Percentiles rank a stretch among this genome's conserved stretches.
These are phyloP conservation scores for Phytophthora syringae DNA, from an alignment of 352 stramenopile species.

Conservation along the genomic window DNA sequence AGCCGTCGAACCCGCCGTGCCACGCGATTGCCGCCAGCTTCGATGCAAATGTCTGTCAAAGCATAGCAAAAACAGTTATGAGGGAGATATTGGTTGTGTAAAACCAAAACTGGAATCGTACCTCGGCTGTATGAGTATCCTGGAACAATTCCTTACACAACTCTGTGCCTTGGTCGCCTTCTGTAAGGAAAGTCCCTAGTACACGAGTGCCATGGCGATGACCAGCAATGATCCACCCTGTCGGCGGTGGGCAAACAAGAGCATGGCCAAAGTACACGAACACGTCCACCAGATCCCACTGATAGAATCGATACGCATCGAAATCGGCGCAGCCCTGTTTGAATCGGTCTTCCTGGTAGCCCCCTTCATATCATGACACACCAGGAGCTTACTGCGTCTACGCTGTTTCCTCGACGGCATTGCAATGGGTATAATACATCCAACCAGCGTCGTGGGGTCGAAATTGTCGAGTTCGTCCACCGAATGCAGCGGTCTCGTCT, in stretches of 20 bases:
- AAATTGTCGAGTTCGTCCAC: constrained; percentile 42
- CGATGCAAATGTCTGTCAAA: constrained; percentile 34
- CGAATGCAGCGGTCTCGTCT: constrained; percentile 39
- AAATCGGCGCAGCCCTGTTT: constrained; percentile 45
- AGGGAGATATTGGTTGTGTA: background rate
- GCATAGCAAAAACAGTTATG: background rate
- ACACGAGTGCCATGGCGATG: constrained; percentile 56
- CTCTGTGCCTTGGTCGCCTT: constrained; percentile 40
- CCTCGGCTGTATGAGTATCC: constrained; percentile 33
- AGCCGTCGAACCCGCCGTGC: constrained; percentile 61
- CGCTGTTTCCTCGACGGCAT: constrained; percentile 23
- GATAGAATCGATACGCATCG: constrained; percentile 54
- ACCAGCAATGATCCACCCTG: constrained; percentile 51
- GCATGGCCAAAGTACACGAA: constrained; percentile 68
- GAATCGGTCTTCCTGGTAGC: constrained; percentile 49
- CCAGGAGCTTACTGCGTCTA: constrained; percentile 55
- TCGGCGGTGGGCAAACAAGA: constrained; percentile 53
- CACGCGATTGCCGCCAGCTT: constrained; percentile 48
- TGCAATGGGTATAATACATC: constrained; percentile 36
- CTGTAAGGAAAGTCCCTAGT: constrained; percentile 55
- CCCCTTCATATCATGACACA: constrained; percentile 69
- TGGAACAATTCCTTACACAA: constrained; percentile 38
- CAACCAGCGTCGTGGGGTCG: constrained; percentile 15
- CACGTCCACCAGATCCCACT: constrained; percentile 61
- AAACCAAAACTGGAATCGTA: constrained; percentile 3